Base-by-base conservation (phyloP, 108 stramenopile species). In the Chaetoceros tenuissimus region DNA sequence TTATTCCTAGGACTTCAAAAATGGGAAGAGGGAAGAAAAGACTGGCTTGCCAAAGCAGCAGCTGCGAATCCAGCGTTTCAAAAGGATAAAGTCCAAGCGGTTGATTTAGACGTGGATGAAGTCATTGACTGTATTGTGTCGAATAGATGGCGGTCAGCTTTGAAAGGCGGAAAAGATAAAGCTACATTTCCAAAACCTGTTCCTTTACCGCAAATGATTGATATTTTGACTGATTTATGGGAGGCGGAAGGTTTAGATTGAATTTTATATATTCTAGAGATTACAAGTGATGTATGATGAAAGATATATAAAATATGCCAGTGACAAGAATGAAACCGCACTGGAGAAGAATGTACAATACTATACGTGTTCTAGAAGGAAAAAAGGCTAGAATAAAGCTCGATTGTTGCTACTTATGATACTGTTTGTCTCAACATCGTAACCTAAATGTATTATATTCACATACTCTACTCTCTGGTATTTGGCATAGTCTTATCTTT, bases 171-270 rank as follows among this genome's bases (percentile, higher is more conserved):
- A 23, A 51, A 31, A 28, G 73, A 63, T 43, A 73, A 73, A 17
- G 66, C 54, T 31, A 56, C 71, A 30, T 89, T 89, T 69, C 77
- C 84, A 16, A 51, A 49, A 53, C 78, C 82, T 28, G 81, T 89
- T 25, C 71, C 84, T 1, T 45, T 89, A 51, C 76, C 81, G 1
- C 88, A 89, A 72, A 84, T 89, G 82, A 68, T 89, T 2, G 88
- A 89, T 69, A 74, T 89, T 7, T 63, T 86, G 53, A 65, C 75
- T 22, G 88, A 89, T 64, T 64, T 89, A 26, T 89, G 88, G 88
- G 88, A 89, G 66, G 88, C 88, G 22, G 88, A 89, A 65, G 88
- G 88, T 30, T 53, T 89, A 63, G 87, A 89, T 68, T n/a, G n/a
- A n/a, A n/a, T n/a, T n/a, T n/a, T n/a, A n/a, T n/a, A n/a, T n/a